Evolutionary conservation across 2,329 filamentous ascomycete species (phyloP).

Genomic region (Microcera coccophila): DNA sequence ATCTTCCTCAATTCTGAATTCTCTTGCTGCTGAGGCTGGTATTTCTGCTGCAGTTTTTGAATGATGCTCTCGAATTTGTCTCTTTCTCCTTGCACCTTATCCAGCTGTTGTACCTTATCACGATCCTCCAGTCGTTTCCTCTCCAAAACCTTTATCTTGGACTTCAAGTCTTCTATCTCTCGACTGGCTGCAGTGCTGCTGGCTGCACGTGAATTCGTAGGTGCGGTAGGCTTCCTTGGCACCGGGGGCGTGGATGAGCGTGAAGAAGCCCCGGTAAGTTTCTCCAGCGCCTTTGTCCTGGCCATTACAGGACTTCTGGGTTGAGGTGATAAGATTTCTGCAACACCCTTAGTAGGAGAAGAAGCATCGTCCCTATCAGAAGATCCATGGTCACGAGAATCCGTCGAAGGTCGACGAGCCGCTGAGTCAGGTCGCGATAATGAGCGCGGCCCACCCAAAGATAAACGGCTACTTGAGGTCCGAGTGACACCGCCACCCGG

Average conservation of each 20-base stretch:
- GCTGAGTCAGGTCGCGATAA: conserved; percentile 35
- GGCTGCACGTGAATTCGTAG: conserved; percentile 32
- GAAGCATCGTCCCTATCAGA: conserved; percentile 35
- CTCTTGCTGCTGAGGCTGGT: conserved; percentile 79
- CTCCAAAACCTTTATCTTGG: conserved; percentile 81
- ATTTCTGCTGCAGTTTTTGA: conserved; percentile 85
- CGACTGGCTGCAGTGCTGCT: conserved; percentile 51
- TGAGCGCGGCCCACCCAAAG: conserved; percentile 34
- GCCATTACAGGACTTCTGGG: conserved; percentile 48
- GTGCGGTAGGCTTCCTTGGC: conserved; percentile 27
- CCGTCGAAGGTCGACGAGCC: conserved; percentile 44
- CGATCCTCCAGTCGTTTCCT: conserved; percentile 82
- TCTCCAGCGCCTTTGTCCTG: conserved; percentile 51
- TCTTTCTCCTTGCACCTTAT: conserved; percentile 70
- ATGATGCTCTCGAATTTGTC: conserved; percentile 81
- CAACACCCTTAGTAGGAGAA: conserved; percentile 49
- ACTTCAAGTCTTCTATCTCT: conserved; percentile 82
- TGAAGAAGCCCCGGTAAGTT: conserved; percentile 40
- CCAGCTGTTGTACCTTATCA: conserved; percentile 75
- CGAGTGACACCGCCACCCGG: conserved; percentile 33
- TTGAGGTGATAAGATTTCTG: conserved; percentile 47
- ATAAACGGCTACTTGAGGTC: conserved; percentile 40
- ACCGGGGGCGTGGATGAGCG: conserved; percentile 31
- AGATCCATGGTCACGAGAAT: conserved; percentile 41
- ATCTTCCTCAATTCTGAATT: conserved; percentile 70